Evolutionary conservation across 176 grass and related monocot genomes (phyloP).

Genomic region (Saccharum officinarum): DNA sequence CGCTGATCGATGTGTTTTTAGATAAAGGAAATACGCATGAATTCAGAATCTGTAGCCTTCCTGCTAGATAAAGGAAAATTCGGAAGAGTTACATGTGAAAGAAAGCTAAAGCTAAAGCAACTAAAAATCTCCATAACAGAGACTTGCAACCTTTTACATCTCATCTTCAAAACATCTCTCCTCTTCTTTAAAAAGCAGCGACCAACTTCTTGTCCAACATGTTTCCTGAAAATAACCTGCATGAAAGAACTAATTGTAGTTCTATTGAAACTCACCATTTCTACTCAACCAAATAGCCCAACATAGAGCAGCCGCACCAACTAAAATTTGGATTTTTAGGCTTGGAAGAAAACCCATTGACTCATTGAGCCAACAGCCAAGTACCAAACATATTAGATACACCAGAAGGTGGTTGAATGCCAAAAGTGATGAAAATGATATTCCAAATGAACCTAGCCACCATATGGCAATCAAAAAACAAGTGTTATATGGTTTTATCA

Average conservation of each 20-base stretch:
- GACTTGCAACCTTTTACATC: neutral
- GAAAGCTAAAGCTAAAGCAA: neutral
- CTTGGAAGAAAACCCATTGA: neutral
- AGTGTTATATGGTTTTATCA: neutral
- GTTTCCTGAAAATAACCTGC: neutral
- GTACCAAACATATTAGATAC: neutral
- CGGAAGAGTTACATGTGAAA: neutral
- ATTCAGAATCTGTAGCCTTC: too few species aligned
- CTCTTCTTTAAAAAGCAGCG: neutral
- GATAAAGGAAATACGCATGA: too few species aligned
- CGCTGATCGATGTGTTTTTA: neutral
- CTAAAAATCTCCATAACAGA: neutral
- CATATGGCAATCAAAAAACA: neutral
- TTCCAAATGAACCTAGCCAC: neutral
- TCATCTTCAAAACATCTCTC: neutral
- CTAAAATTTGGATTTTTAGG: neutral
- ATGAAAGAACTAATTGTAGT: neutral
- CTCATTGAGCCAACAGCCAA: neutral
- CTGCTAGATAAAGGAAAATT: too few species aligned
- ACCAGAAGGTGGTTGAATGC: neutral
- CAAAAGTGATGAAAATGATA: neutral
- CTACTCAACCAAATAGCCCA: neutral
- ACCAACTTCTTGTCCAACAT: neutral
- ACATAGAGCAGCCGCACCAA: neutral
- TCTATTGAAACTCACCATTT: neutral